Percentiles rank a stretch among this genome's conserved stretches.
Evolutionary conservation across 73 alveolate genomes (phyloP).

Genomic region (Paramecium bursaria): DNA sequence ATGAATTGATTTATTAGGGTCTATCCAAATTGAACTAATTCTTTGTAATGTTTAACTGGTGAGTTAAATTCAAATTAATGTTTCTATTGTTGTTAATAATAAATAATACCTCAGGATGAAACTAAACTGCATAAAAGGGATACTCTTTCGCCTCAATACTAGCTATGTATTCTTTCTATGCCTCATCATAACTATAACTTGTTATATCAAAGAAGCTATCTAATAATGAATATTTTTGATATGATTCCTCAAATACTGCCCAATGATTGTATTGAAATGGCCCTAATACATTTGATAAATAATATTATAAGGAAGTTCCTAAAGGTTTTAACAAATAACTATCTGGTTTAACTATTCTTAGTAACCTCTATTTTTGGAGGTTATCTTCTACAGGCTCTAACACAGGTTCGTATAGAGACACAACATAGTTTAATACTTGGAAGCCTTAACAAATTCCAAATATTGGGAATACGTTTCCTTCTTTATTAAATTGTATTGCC

Average conservation of each 20-base stretch:
- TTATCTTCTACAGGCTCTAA: background rate
- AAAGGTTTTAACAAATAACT: background rate
- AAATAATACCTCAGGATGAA: constrained; percentile 1
- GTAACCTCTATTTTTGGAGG: background rate
- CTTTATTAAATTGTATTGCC: constrained; percentile 58
- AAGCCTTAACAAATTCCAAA: constrained; percentile 74
- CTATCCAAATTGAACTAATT: background rate
- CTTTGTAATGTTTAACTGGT: background rate
- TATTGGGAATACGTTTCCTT: constrained; percentile 66
- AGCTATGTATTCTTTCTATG: background rate
- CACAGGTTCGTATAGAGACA: background rate
- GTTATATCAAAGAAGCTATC: background rate
- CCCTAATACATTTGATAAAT: background rate
- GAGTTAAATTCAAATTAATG: background rate
- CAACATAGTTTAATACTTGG: constrained; percentile 26
- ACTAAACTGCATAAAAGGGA: constrained; percentile 7
- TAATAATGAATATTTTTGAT: background rate
- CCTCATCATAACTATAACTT: background rate
- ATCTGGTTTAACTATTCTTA: background rate
- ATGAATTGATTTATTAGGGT: background rate
- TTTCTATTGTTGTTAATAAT: too few species aligned
- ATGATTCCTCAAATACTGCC: background rate
- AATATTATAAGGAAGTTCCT: background rate
- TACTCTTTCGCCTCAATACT: background rate
- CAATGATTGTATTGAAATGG: background rate